These are phyloP conservation scores for Magnolia officinalis DNA, from an alignment of 164 flowering plant species.

Conservation along the genomic window DNA sequence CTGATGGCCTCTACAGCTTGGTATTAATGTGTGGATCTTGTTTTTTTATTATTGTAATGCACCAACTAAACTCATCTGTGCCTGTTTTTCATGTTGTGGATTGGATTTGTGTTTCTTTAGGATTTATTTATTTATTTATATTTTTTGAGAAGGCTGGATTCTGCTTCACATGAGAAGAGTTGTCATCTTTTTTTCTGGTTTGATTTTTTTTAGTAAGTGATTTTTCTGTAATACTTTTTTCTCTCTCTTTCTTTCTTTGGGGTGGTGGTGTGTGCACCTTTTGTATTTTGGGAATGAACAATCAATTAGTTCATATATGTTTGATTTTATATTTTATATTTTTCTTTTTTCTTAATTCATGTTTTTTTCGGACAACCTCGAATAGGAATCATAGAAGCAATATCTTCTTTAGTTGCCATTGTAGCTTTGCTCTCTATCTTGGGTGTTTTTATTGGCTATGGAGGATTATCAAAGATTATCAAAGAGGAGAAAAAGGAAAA, in stretches of 20 bases:
- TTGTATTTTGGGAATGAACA: no score
- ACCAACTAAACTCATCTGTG: no score
- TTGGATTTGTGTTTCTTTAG: neutral
- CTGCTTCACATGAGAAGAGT: neutral
- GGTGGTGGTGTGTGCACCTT: neutral
- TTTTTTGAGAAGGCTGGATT: neutral
- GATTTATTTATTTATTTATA: neutral
- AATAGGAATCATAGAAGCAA: conserved; percentile 22
- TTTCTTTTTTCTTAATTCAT: neutral
- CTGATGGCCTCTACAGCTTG: no score
- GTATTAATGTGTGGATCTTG: no score
- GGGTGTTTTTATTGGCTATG: conserved; percentile 39
- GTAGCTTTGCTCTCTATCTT: conserved; percentile 33
- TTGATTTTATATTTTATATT: no score
- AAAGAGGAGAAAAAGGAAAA: conserved; percentile 39
- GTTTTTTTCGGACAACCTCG: conserved; percentile 18
- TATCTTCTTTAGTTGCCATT: conserved; percentile 27
- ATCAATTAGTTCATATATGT: no score
- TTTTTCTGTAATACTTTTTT: neutral
- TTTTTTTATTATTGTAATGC: no score
- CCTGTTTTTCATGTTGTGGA: neutral
- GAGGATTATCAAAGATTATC: conserved; percentile 29
- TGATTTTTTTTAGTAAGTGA: neutral
- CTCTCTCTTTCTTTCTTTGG: neutral
- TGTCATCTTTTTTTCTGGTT: neutral